These are phyloP conservation scores for Dictyostelium intermedium DNA, from an alignment of 78 protist genomes.

Conservation along the genomic window DNA sequence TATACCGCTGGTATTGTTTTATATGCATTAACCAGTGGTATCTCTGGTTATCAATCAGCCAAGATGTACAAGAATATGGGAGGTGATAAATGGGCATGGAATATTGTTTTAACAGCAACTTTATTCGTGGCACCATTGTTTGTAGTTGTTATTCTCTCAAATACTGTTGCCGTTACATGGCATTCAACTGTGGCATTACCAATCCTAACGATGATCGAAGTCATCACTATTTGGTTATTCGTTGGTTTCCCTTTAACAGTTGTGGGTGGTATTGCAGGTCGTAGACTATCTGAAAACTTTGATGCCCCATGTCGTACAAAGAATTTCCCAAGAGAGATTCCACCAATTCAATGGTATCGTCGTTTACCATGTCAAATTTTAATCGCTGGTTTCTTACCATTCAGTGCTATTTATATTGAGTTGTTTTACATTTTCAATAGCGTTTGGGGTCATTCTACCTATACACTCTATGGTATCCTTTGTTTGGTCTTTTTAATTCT, in stretches of 20 bases:
- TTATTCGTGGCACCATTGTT: slow-evolving; percentile 90
- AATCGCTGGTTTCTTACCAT: slow-evolving; percentile 97
- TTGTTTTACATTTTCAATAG: slow-evolving; percentile 94
- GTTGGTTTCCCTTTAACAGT: slow-evolving; percentile 94
- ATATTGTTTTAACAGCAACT: slow-evolving; percentile 90
- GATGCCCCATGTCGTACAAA: slow-evolving; percentile 96
- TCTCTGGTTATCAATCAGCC: slow-evolving; percentile 87
- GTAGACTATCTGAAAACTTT: slow-evolving; percentile 82
- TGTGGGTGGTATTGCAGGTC: slow-evolving; percentile 96
- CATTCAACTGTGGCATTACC: slow-evolving; percentile 95
- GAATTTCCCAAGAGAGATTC: slow-evolving; percentile 94
- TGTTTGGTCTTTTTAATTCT: slow-evolving; percentile 91
- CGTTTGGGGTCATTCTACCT: slow-evolving; percentile 96
- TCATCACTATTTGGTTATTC: slow-evolving; percentile 86
- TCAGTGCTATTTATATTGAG: slow-evolving; percentile 97
- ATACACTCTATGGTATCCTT: slow-evolving; percentile 95
- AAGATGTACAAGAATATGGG: slow-evolving; percentile 85
- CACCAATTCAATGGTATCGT: slow-evolving; percentile 94
- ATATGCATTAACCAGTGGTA: slow-evolving; percentile 92
- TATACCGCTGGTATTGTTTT: slow-evolving; percentile 92
- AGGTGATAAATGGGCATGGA: slow-evolving; percentile 95
- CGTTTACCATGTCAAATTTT: slow-evolving; percentile 83
- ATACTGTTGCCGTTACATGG: slow-evolving; percentile 90
- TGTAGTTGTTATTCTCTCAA: slow-evolving; percentile 87
- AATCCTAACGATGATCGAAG: slow-evolving; percentile 83